Conservation (phyloP, 208 protist species). For the Lotmaria passim region DNA sequence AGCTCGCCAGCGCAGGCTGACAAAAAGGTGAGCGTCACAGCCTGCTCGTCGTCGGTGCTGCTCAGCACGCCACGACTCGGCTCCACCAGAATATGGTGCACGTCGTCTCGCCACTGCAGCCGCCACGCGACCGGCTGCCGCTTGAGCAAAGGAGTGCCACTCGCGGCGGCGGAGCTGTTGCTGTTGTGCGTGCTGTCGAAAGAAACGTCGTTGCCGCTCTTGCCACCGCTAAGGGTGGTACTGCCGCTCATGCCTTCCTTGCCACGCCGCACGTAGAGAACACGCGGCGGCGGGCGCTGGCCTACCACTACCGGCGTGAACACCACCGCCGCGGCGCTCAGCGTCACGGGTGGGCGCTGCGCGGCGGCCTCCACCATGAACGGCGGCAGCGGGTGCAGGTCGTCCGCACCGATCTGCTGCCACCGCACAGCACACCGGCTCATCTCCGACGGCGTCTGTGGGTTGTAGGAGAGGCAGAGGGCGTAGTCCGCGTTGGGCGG, state of each 20-base stretch:
- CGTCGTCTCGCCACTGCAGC: conserved; percentile 16
- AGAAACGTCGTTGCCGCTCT: too few relatives aligned
- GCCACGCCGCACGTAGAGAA: conserved; percentile 55
- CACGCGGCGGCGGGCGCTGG: conserved; percentile 46
- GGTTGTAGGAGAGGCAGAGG: conserved; percentile 29
- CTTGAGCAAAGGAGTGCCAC: conserved; percentile 21
- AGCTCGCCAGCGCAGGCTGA: conserved; percentile 41
- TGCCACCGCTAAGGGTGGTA: background rate
- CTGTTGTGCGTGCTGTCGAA: too few relatives aligned
- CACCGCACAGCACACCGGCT: conserved; percentile 54
- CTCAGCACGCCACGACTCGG: conserved; percentile 57
- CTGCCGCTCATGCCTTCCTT: conserved; percentile 4
- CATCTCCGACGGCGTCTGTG: conserved; percentile 12
- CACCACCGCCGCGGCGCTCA: conserved; percentile 38
- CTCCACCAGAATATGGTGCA: conserved; percentile 68
- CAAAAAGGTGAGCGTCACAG: conserved; percentile 80
- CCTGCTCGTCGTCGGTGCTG: conserved; percentile 39
- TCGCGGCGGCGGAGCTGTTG: conserved; percentile 3
- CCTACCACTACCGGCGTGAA: conserved; percentile 70
- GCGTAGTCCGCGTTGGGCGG: conserved; percentile 34
- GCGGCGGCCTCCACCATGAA: conserved; percentile 55
- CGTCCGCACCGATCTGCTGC: conserved; percentile 77
- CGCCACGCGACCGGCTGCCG: conserved; percentile 28
- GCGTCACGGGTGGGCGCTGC: conserved; percentile 38
- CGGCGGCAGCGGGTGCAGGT: conserved; percentile 66